A percentile compares a stretch with the other conserved stretches of the same genome.
Evolutionary conservation across 305 asterid species (phyloP).

Genomic region (Coffea humblotiana): DNA sequence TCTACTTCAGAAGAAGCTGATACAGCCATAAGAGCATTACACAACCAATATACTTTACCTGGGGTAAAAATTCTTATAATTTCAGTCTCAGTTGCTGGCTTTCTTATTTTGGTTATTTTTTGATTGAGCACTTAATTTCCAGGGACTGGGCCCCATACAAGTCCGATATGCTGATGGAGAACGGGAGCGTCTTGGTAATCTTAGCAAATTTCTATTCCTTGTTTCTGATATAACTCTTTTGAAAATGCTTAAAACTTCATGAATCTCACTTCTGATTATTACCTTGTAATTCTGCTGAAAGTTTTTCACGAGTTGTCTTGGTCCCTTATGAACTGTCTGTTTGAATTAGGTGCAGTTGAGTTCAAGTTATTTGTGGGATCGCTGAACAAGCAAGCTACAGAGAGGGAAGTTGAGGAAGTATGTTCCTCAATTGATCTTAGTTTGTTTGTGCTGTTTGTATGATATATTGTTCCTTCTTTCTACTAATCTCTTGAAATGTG

Average conservation of each 20-base stretch:
- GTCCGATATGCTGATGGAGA: conserved; percentile 99
- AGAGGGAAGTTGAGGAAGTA: conserved; percentile 96
- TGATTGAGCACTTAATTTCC: conserved; percentile 33
- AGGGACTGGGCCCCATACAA: conserved; percentile 95
- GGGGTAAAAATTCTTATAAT: conserved; percentile 66
- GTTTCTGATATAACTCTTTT: not conserved
- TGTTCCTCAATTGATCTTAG: conserved; percentile 25
- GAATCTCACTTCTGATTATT: not conserved
- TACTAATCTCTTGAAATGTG: not conserved
- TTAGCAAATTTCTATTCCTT: conserved; percentile 3
- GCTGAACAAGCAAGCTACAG: conserved; percentile 85
- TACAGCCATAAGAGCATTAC: conserved; percentile 87
- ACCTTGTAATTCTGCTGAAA: not conserved
- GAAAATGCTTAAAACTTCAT: not conserved
- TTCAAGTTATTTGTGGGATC: conserved; percentile 93
- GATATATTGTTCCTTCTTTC: not conserved
- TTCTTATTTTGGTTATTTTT: conserved; percentile 18
- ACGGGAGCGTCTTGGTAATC: conserved; percentile 95
- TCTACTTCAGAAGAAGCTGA: conserved; percentile 93
- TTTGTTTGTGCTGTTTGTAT: conserved; percentile 13
- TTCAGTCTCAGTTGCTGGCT: conserved; percentile 19
- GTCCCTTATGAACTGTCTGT: not conserved
- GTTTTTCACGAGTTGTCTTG: not conserved
- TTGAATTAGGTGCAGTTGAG: conserved; percentile 71
- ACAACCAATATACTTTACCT: conserved; percentile 78